Base-by-base conservation (phyloP, 192 early-diverging fungal genomes). In the Linnemannia zychae region DNA sequence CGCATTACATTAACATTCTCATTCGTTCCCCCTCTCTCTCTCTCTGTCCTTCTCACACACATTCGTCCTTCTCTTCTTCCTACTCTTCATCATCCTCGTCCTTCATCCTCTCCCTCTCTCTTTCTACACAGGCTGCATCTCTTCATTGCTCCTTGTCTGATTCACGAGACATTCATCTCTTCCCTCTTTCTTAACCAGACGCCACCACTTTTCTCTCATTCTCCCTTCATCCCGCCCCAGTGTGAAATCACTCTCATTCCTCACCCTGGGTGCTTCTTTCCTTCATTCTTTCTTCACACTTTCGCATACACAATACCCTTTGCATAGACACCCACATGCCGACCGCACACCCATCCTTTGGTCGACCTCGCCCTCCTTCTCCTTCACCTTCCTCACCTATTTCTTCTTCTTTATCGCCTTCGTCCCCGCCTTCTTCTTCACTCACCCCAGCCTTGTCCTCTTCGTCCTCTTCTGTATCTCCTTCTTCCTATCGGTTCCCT, bases 341-440 rank as follows among this genome's bases (percentile, higher is more conserved):
- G 12, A 80, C 78, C 34, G 78, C 67, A 50, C 67, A 77, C 52
- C 67, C 76, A 15, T 40, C 67, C 1, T n/a, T 40, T n/a, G 36
- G 38, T 69, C 67, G 37, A n/a, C 67, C 36, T 38, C 67, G 67
- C 67, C 67, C 38, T 20, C 34, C 67, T 33, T 40, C 38, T 20
- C 34, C 67, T 33, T 40, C 67, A 7, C 20, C 50, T 2, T n/a
- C 18, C 18, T 31, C 49, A 50, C 33, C 60, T 28, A 49, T 31
- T 20, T 28, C 78, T 38, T 48, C 37, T 18, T 80, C 72, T 22
- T 57, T 63, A 1, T 68, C 71, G 5, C 40, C 71, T 40, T 53
- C 44, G 34, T 60, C 76, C 36, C 52, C 69, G 4, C 50, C 68
- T 17, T 31, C 65, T 68, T 34, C 71, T 37, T 37, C 77, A 47